Evolutionary conservation across 257 asterid species (phyloP).

Genomic region (Anisodus tanguticus): DNA sequence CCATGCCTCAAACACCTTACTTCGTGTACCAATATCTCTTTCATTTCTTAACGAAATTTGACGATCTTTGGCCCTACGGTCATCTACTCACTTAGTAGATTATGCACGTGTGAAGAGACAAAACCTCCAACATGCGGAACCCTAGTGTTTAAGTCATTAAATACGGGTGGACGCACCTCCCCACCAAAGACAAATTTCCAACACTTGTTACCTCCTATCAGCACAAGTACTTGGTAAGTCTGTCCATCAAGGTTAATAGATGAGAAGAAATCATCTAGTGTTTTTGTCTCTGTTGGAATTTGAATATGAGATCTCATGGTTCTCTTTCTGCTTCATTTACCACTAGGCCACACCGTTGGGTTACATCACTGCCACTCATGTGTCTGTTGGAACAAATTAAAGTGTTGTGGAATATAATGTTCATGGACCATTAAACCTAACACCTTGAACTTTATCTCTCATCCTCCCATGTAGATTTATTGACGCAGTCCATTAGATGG

Average conservation of each 20-base stretch:
- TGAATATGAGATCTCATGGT: not conserved
- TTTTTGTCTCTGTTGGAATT: not conserved
- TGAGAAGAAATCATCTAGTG: not conserved
- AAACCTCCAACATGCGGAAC: no score
- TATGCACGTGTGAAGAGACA: no score
- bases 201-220: not conserved
- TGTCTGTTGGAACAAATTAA: not conserved
- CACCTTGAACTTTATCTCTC: conserved; percentile 1
- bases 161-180: no score
- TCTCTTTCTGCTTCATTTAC: not conserved
- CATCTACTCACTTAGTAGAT: no score
- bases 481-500: not conserved
- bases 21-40: no score
- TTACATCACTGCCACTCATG: conserved; percentile 20
- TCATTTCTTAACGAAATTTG: no score
- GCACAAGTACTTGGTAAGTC: not conserved
- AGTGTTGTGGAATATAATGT: not conserved
- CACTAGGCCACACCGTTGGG: not conserved
- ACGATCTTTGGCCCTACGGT: no score
- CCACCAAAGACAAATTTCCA: no score
- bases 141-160: no score
- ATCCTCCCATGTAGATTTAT: not conserved
- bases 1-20: no score
- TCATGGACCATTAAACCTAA: not conserved
- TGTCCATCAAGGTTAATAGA: not conserved